Evolutionary conservation across 192 early-diverging fungal species (phyloP), one percentile per base, ranked within the genome.

Genomic region (Backusella parvicylindrica): DNA sequence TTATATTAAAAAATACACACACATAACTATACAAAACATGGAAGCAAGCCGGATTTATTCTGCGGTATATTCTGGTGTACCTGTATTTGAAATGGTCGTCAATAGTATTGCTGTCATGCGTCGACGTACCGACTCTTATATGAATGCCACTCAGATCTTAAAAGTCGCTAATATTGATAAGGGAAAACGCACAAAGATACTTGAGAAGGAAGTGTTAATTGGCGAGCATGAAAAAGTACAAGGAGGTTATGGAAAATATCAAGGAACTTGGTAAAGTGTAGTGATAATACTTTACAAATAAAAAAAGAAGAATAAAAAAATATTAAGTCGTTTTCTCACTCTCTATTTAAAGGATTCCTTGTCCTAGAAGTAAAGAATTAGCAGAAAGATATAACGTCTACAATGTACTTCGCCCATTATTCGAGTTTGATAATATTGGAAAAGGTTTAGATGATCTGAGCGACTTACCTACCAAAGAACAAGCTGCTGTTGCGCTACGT

Each of bases 191-290:
- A 94, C 96, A 64, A 94, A 93, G 79, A 95, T 96, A 64, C 87
- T 98, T 16, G 96, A 98, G 84, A 85, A 87, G 74, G 95, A 96
- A 71, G 87, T 98, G 13, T 83, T 92, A 67, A 84, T 84, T 43
- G 91, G 90, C 9, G 84, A 85, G 21, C 95, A 97, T 81, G 95
- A 98, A 70, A 98, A 98, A 85, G 89, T 98, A 15, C 96, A 98
- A 82, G 96, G 96, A 31, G 96, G 96, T 1, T 98, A 97, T 81
- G 96, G 96, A 33, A 95, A 96, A 82, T 97, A 96, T 81, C 95
- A 97, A 84, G 95, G 95, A 75, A 93, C 91, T 28, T 93, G 91
- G 91, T 92, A 83, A 77, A 83, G 47, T 64, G 18, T 67, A 35
- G 33, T 35, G 6, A 35, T 35, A 6, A 35, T 35, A 2, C 2